Evolutionary conservation across 768 basidiomycete genomes (phyloP).

Genomic region (Hemileccinum impolitum): DNA sequence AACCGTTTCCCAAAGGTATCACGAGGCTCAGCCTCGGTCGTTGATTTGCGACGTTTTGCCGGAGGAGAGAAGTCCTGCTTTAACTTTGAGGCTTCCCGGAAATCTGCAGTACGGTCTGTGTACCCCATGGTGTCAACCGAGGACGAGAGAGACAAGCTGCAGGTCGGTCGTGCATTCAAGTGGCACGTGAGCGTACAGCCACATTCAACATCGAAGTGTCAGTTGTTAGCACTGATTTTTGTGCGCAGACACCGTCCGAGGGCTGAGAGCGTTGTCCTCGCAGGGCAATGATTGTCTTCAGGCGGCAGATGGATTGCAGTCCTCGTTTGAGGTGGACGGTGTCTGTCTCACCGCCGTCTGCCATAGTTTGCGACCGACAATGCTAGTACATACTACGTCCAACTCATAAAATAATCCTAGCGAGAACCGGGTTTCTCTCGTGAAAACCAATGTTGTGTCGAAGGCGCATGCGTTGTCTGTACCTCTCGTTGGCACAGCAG

Average conservation of each 20-base stretch:
- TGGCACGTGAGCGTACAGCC: slow-evolving; percentile 22
- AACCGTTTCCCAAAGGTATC: slow-evolving; percentile 61
- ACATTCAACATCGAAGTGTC: neutral
- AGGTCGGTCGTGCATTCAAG: neutral
- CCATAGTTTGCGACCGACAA: slow-evolving; percentile 54
- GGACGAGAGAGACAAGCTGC: neutral
- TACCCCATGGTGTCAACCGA: slow-evolving; percentile 45
- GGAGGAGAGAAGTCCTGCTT: slow-evolving; percentile 42
- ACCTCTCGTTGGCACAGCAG: slow-evolving; percentile 56
- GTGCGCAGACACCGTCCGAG: slow-evolving; percentile 24
- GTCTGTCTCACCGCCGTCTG: slow-evolving; percentile 49
- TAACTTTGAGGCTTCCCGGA: slow-evolving; percentile 49
- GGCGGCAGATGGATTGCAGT: slow-evolving; percentile 39
- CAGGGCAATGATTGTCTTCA: slow-evolving; percentile 18
- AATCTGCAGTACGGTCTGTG: slow-evolving; percentile 60
- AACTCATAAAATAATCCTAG: slow-evolving; percentile 20
- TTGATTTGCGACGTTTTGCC: slow-evolving; percentile 50
- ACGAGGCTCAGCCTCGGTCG: slow-evolving; percentile 35
- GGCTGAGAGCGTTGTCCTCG: slow-evolving; percentile 18
- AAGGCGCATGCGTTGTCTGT: slow-evolving; percentile 48
- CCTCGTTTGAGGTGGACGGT: slow-evolving; percentile 76
- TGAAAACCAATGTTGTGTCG: slow-evolving; percentile 26
- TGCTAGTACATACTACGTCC: slow-evolving; percentile 2
- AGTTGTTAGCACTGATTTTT: no score
- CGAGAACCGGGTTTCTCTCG: slow-evolving; percentile 6